phyloP scores from a whole-genome alignment of 75 land plant species.

The Picea sitchensis region DNA sequence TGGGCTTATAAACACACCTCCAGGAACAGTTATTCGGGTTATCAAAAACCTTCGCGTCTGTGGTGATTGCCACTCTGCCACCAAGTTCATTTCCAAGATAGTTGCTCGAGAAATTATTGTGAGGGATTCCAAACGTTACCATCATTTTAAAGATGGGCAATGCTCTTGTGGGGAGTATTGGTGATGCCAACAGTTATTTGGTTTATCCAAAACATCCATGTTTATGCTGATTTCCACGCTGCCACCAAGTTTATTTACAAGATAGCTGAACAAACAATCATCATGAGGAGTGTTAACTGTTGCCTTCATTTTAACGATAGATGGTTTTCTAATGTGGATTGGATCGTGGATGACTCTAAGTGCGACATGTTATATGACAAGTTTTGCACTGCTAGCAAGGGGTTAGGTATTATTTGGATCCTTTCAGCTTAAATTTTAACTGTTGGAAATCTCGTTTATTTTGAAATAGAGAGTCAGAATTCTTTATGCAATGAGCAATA shows the following conservation, averaged over 20 bases:
- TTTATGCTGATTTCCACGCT: constrained; percentile 9
- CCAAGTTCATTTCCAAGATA: constrained; percentile 18
- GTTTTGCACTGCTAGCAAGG: neutral
- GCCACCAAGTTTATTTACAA: constrained; percentile 8
- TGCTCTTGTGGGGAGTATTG: constrained; percentile 68
- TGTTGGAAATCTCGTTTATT: too few species aligned
- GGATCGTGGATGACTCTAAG: neutral
- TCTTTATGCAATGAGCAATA: too few species aligned
- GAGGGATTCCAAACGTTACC: constrained; percentile 41
- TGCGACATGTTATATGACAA: neutral
- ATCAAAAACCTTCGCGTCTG: constrained; percentile 18
- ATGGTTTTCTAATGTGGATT: neutral
- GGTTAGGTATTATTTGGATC: too few species aligned
- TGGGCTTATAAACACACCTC: constrained; percentile 10
- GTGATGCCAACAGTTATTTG: constrained; percentile 25
- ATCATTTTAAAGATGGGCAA: constrained; percentile 48
- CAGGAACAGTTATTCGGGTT: constrained; percentile 10
- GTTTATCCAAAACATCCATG: constrained; percentile 11
- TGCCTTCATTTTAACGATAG: constrained; percentile 2
- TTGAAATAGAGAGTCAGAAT: too few species aligned
- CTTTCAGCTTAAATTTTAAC: too few species aligned
- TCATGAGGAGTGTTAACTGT: neutral
- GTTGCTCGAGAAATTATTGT: constrained; percentile 28
- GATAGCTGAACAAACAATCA: neutral
- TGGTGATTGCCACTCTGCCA: constrained; percentile 13